These are phyloP conservation scores for Candida fluviatilis DNA, from an alignment of 805 yeast genomes.

Conservation along the genomic window DNA sequence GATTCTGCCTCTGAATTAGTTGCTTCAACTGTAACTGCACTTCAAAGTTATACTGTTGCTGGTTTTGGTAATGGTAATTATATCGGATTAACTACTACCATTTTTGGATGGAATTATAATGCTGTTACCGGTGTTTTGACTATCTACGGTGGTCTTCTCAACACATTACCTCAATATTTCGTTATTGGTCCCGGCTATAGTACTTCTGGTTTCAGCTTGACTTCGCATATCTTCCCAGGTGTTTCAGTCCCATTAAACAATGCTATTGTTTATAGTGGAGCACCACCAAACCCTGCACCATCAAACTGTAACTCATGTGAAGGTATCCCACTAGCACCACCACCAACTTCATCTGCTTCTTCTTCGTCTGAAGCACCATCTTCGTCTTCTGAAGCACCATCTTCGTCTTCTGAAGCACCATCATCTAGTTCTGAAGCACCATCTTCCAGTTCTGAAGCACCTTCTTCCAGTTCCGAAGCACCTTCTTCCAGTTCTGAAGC, in stretches of 20 bases:
- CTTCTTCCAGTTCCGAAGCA: not conserved
- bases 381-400: not conserved
- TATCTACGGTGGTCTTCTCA: not conserved
- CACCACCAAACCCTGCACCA: slow-evolving; percentile 1
- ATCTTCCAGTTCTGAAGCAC: slow-evolving; percentile 1
- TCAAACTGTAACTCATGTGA: not conserved
- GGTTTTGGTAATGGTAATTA: slow-evolving; percentile 26
- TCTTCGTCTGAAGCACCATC: not conserved
- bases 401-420: not conserved
- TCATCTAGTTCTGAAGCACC: not conserved
- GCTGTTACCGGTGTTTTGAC: slow-evolving; percentile 4
- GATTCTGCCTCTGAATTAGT: slow-evolving; percentile 10
- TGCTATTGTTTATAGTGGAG: slow-evolving; percentile 2
- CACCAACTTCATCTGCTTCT: not conserved
- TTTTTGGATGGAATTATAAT: slow-evolving; percentile 6
- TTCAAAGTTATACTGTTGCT: slow-evolving; percentile 18
- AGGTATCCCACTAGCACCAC: slow-evolving; percentile 2
- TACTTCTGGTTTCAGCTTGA: not conserved
- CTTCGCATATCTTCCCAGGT: slow-evolving; percentile 1
- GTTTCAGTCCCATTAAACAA: not conserved
- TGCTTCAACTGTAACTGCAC: slow-evolving; percentile 13
- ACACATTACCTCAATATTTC: not conserved
- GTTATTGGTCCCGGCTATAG: slow-evolving; percentile 2
- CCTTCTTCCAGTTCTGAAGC: slow-evolving; percentile 1
- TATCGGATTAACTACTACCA: slow-evolving; percentile 18